Conservation (phyloP, 2,329 filamentous ascomycete species). For the Aspergillus ruber region DNA sequence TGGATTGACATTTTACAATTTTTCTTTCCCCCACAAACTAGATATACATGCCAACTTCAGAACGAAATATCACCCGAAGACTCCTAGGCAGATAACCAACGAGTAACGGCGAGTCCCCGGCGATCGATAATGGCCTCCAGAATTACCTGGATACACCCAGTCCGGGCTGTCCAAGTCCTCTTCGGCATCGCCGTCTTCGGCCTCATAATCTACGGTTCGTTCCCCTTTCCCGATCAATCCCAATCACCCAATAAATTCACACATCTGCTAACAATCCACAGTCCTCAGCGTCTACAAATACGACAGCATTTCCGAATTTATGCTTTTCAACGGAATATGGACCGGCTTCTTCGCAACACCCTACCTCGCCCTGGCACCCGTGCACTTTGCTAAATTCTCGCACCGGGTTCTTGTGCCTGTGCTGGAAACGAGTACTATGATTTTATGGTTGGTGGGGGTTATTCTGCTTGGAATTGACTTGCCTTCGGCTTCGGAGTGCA, state of each 20-base stretch:
- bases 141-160: neutral
- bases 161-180: neutral
- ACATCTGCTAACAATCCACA: neutral
- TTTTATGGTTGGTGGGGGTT: neutral
- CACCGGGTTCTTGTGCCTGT: constrained; percentile 11
- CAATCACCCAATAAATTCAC: neutral
- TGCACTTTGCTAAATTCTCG: constrained; percentile 16
- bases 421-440: neutral
- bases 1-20: neutral
- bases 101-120: neutral
- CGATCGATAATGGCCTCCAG: neutral
- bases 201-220: neutral
- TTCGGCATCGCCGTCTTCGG: neutral
- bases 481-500: neutral
- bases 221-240: neutral
- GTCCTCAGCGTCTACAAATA: constrained; percentile 5
- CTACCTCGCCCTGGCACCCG: constrained; percentile 19
- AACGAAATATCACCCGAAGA: neutral
- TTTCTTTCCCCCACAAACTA: no score
- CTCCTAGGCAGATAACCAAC: neutral
- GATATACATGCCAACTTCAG: neutral
- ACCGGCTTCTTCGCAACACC: constrained; percentile 16
- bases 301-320: constrained; percentile 17
- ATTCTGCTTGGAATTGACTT: neutral
- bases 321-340: constrained; percentile 23